phyloP scores from a whole-genome alignment of 176 grass and related monocot species.

The Melocanna baccifera region DNA sequence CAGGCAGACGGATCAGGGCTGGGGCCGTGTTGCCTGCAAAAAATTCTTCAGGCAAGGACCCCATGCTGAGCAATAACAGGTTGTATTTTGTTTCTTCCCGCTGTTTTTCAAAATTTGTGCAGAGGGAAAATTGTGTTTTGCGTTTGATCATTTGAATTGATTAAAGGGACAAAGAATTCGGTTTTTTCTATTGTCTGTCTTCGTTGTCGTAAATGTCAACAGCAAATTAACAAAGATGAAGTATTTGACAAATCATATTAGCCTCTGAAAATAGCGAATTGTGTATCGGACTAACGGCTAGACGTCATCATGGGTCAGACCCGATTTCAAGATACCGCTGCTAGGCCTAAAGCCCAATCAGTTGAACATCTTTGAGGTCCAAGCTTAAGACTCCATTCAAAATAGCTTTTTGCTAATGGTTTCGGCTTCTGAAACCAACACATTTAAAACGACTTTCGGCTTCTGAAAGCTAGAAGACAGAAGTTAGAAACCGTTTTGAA shows the following conservation, averaged over 20 bases:
- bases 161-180: neutral
- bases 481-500: too few species aligned
- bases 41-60: slow-evolving; percentile 3
- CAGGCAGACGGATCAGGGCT: neutral
- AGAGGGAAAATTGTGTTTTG: neutral
- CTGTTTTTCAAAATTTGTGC: neutral
- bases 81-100: neutral
- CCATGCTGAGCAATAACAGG: slow-evolving; percentile 25
- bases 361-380: neutral
- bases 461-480: too few species aligned
- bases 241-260: neutral
- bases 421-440: too few species aligned
- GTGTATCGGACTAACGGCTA: neutral
- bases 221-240: neutral
- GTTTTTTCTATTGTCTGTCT: neutral
- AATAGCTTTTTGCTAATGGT: too few species aligned
- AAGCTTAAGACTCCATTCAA: neutral
- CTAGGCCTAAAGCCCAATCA: neutral
- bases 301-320: neutral
- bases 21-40: neutral
- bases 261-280: neutral
- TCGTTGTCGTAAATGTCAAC: neutral
- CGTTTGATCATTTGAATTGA: neutral
- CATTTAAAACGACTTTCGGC: too few species aligned
- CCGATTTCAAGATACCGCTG: neutral